Evolutionary conservation across 2,329 filamentous ascomycete species (phyloP).

Genomic region (Epichloe glyceriae): DNA sequence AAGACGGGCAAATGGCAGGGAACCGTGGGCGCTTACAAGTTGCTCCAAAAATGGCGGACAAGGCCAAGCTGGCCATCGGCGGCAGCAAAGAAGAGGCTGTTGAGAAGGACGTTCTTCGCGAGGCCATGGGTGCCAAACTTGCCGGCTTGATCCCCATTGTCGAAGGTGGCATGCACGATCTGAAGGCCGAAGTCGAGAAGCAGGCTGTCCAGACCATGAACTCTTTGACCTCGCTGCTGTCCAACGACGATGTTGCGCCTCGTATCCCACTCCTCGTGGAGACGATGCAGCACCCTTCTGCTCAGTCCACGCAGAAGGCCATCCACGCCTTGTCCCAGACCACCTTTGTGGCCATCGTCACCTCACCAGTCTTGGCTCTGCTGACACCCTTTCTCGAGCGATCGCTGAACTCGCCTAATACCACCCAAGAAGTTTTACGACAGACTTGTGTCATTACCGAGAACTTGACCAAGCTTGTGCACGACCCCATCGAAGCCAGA

Average conservation of each 20-base stretch:
- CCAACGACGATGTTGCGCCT: constrained; percentile 92
- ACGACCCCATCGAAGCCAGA: constrained; percentile 85
- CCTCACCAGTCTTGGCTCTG: constrained; percentile 85
- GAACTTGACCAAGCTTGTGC: constrained; percentile 95
- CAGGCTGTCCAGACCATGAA: constrained; percentile 88
- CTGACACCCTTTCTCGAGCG: constrained; percentile 91
- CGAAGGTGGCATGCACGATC: constrained; percentile 88
- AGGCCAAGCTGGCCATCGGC: constrained; percentile 75
- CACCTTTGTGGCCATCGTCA: constrained; percentile 95
- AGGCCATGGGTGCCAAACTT: constrained; percentile 79
- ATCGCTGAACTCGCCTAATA: constrained; percentile 80
- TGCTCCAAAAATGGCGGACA: constrained; percentile 88
- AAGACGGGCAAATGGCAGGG: constrained; percentile 95
- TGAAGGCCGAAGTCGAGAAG: constrained; percentile 81
- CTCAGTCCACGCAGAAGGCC: constrained; percentile 81
- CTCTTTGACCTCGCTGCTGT: constrained; percentile 74
- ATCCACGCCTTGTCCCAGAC: constrained; percentile 95
- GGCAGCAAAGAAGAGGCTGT: constrained; percentile 67
- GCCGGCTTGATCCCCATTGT: constrained; percentile 82
- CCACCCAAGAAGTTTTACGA: constrained; percentile 83
- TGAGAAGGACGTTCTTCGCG: constrained; percentile 79
- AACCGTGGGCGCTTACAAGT: constrained; percentile 69
- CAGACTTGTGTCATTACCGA: constrained; percentile 95
- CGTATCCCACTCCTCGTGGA: constrained; percentile 86
- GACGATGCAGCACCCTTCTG: constrained; percentile 87